A percentile compares a stretch with the other conserved stretches of the same genome.
Conservation (phyloP, 768 basidiomycete species). For the Butyriboletus loyo region DNA sequence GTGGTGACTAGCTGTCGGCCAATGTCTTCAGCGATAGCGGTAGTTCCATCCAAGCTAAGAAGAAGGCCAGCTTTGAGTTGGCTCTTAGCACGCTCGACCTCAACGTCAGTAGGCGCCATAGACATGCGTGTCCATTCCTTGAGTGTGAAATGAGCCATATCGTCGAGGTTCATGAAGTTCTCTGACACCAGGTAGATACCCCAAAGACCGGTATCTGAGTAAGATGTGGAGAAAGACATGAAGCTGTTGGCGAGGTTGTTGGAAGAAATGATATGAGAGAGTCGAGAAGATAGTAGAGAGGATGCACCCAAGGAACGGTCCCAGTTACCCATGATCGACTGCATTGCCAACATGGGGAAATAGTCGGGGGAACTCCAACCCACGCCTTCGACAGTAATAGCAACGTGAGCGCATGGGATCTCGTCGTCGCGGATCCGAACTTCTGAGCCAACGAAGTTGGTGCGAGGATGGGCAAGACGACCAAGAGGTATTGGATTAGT, state of each 20-base stretch:
- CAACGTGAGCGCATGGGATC: constrained; percentile 84
- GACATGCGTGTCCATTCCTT: constrained; percentile 97
- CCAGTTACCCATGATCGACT: constrained; percentile 99
- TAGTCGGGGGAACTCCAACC: constrained; percentile 98
- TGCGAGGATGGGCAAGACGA: constrained; percentile 68
- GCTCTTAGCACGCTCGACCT: constrained; percentile 97
- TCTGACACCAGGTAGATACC: constrained; percentile 97
- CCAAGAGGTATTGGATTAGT: constrained; percentile 87
- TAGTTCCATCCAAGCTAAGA: constrained; percentile 91
- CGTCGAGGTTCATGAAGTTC: constrained; percentile 91
- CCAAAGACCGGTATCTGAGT: constrained; percentile 99
- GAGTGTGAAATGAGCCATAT: constrained; percentile 90
- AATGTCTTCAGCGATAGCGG: constrained; percentile 96
- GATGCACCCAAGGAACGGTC: constrained; percentile 93
- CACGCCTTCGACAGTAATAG: constrained; percentile 96
- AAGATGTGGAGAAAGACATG: constrained; percentile 99
- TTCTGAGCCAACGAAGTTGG: constrained; percentile 89
- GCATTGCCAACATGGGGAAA: constrained; percentile 99
- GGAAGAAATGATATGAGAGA: constrained; percentile 85
- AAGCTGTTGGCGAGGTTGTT: constrained; percentile 98
- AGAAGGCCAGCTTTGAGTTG: constrained; percentile 95
- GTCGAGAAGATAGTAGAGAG: constrained; percentile 82
- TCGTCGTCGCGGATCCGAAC: constrained; percentile 95
- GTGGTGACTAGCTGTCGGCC: constrained; percentile 96
- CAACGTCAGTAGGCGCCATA: constrained; percentile 73